Evolutionary conservation across 345 rosid genomes (phyloP).

Genomic region (Salix exigua): DNA sequence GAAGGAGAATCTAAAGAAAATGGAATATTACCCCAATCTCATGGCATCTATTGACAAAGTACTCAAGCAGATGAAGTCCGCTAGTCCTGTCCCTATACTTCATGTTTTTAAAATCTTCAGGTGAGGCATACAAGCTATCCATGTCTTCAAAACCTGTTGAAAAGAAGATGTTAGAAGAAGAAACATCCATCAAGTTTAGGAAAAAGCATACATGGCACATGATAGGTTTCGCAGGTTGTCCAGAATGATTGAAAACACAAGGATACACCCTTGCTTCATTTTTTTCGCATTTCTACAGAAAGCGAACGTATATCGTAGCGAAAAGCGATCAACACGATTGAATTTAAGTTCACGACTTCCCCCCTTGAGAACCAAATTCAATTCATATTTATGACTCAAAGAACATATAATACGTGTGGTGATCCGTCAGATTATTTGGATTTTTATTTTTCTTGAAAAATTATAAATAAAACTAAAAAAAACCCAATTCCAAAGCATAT

Average conservation of each 20-base stretch:
- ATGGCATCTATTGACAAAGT: slow-evolving; percentile 72
- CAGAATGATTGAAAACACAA: not conserved
- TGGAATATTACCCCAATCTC: slow-evolving; percentile 62
- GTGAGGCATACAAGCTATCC: slow-evolving; percentile 84
- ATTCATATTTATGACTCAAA: too few relatives aligned
- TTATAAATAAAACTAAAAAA: too few relatives aligned
- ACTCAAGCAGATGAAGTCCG: slow-evolving; percentile 85
- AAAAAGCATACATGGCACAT: not conserved
- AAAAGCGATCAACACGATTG: too few relatives aligned
- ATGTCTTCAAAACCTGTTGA: slow-evolving; percentile 69
- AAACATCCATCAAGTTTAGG: not conserved
- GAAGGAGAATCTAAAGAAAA: not conserved
- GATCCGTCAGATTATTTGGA: too few relatives aligned
- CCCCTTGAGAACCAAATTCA: too few relatives aligned
- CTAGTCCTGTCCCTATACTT: slow-evolving; percentile 52
- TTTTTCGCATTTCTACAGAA: not conserved
- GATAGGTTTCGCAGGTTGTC: not conserved
- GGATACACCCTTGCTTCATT: not conserved
- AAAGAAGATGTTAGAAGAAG: not conserved
- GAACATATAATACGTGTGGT: too few relatives aligned
- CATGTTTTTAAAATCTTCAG: slow-evolving; percentile 69
- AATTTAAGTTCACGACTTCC: too few relatives aligned
- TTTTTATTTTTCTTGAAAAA: too few relatives aligned
- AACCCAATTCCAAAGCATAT: too few relatives aligned
- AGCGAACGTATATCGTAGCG: not conserved